phyloP scores from a whole-genome alignment of 1,284 basidiomycete species.

The Ustilago nuda region DNA sequence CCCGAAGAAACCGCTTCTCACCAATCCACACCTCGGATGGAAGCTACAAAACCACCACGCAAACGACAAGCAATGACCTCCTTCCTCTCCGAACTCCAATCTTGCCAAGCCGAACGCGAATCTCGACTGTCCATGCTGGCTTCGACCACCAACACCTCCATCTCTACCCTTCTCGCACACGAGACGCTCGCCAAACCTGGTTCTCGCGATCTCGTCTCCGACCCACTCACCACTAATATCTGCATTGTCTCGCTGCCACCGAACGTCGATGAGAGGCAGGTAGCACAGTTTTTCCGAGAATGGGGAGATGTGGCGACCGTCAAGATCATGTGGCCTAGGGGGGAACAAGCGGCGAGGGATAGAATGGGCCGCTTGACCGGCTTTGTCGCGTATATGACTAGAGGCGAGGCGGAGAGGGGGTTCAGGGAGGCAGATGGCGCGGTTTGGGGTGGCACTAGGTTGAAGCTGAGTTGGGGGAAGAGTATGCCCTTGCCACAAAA shows the following conservation, averaged over 20 bases:
- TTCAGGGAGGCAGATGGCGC: constrained; percentile 87
- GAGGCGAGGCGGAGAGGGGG: constrained; percentile 87
- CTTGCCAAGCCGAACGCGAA: constrained; percentile 87
- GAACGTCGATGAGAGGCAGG: constrained; percentile 81
- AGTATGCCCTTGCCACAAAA: constrained; percentile 82
- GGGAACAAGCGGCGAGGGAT: constrained; percentile 75
- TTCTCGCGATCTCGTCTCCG: constrained; percentile 82
- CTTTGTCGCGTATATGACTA: constrained; percentile 94
- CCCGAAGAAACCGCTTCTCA: constrained; percentile 2
- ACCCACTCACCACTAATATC: constrained; percentile 89
- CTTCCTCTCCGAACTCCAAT: constrained; percentile 56
- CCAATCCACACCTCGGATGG: constrained; percentile 7
- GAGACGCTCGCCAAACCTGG: constrained; percentile 80
- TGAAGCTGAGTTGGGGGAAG: constrained; percentile 95
- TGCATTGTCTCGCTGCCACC: constrained; percentile 86
- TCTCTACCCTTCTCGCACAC: constrained; percentile 72
- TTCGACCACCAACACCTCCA: constrained; percentile 32
- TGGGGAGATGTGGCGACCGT: constrained; percentile 73
- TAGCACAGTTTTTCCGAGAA: constrained; percentile 85
- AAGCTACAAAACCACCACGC: constrained; percentile 26
- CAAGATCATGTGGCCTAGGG: constrained; percentile 66
- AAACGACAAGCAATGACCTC: constrained; percentile 53
- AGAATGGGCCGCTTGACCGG: constrained; percentile 79
- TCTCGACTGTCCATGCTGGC: constrained; percentile 73
- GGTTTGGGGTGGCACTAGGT: constrained; percentile 86